These are phyloP conservation scores for Metarhizium brunneum DNA, from an alignment of 2,329 filamentous ascomycete genomes.

Conservation along the genomic window DNA sequence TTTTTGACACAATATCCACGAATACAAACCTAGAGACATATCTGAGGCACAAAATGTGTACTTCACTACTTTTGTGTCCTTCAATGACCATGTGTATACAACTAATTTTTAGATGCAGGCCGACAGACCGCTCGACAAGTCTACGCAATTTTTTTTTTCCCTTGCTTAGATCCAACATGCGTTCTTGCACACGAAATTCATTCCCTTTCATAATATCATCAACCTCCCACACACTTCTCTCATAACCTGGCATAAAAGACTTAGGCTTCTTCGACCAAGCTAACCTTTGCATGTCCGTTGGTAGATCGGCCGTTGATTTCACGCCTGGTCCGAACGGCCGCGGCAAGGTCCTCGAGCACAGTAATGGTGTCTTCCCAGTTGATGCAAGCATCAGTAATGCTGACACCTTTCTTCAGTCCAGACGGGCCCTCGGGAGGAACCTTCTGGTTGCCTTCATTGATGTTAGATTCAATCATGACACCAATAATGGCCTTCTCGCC, in stretches of 20 bases:
- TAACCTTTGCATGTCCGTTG: constrained; percentile 27
- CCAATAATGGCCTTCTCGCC: constrained; percentile 86
- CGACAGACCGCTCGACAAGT: neutral
- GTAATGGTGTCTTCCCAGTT: constrained; percentile 78
- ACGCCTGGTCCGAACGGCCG: constrained; percentile 70
- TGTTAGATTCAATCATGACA: constrained; percentile 98
- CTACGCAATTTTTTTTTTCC: neutral
- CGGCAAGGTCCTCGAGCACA: constrained; percentile 76
- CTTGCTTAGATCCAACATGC: neutral
- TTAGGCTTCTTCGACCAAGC: constrained; percentile 43
- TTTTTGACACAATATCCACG: neutral
- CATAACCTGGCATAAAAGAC: neutral
- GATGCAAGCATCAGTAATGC: constrained; percentile 95
- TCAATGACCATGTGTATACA: neutral
- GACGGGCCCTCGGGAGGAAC: constrained; percentile 73
- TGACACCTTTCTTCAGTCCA: constrained; percentile 77
- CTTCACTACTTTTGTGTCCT: neutral
- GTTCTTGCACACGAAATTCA: neutral
- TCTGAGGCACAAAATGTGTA: neutral
- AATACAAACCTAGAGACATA: neutral
- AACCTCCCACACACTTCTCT: neutral
- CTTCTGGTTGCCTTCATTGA: constrained; percentile 85
- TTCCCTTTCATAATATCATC: constrained; percentile 1
- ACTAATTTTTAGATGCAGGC: neutral
- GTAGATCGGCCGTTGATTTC: constrained; percentile 33